Conservation (phyloP, 1,284 basidiomycete genomes). For the Leccinum variabile region DNA sequence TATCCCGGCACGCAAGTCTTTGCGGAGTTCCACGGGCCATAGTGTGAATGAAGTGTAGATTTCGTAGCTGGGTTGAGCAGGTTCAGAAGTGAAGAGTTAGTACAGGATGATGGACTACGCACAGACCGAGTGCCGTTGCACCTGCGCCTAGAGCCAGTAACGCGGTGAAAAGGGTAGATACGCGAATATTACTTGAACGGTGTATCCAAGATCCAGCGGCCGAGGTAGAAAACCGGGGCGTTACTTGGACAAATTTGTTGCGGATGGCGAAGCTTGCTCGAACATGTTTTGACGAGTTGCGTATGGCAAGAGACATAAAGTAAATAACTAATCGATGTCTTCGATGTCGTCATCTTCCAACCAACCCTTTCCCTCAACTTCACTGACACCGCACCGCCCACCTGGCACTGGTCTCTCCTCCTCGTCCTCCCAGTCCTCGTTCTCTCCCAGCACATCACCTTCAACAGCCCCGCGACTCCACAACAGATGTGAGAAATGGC, state of each 20-base stretch:
- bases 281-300: slow-evolving; percentile 4
- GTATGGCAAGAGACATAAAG: neutral
- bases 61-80: slow-evolving; percentile 49
- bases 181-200: slow-evolving; percentile 23
- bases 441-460: slow-evolving; percentile 32
- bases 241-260: slow-evolving; percentile 4
- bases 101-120: slow-evolving; percentile 28
- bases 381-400: slow-evolving; percentile 15
- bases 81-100: slow-evolving; percentile 13
- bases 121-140: slow-evolving; percentile 57
- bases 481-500: slow-evolving; percentile 53
- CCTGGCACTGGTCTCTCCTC: slow-evolving; percentile 22
- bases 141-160: slow-evolving; percentile 50
- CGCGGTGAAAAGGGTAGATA: slow-evolving; percentile 49
- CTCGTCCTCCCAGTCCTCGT: slow-evolving; percentile 30
- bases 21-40: slow-evolving; percentile 61
- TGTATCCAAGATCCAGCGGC: slow-evolving; percentile 14
- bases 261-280: neutral
- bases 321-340: slow-evolving; percentile 36
- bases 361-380: slow-evolving; percentile 45
- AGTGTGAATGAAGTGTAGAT: slow-evolving; percentile 58
- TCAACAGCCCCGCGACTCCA: slow-evolving; percentile 40
- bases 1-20: slow-evolving; percentile 64
- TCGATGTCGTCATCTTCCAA: slow-evolving; percentile 72
- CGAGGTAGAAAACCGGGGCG: slow-evolving; percentile 13